Evolutionary conservation across 1,284 basidiomycete genomes (phyloP).

Genomic region (Ustilago xerochloae): DNA sequence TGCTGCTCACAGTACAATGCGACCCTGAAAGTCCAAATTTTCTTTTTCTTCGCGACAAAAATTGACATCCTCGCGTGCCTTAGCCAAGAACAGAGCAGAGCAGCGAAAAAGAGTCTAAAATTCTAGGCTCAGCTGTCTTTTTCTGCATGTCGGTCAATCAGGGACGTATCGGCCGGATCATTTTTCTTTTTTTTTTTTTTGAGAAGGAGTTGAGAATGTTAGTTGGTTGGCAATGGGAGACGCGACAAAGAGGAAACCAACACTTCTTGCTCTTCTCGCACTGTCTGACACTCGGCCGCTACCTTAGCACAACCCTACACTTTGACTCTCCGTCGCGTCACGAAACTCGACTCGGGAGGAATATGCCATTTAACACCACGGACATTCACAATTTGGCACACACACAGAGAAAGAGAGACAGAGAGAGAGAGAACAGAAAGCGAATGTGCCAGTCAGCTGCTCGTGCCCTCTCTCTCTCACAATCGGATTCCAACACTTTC

Average conservation of each 20-base stretch:
- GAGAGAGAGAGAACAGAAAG: neutral
- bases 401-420: neutral
- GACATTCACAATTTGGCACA: neutral
- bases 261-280: neutral
- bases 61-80: neutral
- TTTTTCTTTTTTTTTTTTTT: neutral
- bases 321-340: slow-evolving; percentile 26
- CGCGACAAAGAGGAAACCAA: slow-evolving; percentile 24
- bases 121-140: slow-evolving; percentile 1
- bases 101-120: slow-evolving; percentile 14
- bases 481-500: slow-evolving; percentile 6
- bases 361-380: slow-evolving; percentile 41
- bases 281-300: slow-evolving; percentile 25
- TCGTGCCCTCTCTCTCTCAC: no score
- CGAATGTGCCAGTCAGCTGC: neutral
- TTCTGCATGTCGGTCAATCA: neutral
- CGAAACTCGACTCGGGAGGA: slow-evolving; percentile 10
- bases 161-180: slow-evolving; percentile 12
- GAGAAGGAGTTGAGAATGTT: neutral
- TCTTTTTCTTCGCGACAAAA: slow-evolving; percentile 14
- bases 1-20: no score
- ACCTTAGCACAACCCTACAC: neutral
- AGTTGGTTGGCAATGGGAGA: slow-evolving; percentile 1
- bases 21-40: slow-evolving; percentile 34
- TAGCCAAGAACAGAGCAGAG: no score